Evolutionary conservation across 139 green algal species (phyloP), one percentile per base, ranked within the genome.

Genomic region (Tetratostichococcus sp.): DNA sequence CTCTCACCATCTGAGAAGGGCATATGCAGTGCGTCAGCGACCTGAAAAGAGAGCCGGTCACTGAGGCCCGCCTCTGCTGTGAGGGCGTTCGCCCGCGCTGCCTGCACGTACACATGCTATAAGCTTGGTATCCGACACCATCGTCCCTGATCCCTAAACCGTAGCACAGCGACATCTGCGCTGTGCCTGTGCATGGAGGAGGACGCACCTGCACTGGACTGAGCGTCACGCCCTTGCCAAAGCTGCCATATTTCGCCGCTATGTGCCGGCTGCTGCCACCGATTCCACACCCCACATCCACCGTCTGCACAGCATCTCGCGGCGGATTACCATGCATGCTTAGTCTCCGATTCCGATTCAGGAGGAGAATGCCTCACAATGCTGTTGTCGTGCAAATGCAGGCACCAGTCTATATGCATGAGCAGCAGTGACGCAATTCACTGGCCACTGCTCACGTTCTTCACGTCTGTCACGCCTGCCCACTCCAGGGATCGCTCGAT

Each of bases 221-320:
- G 0, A 99, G 88, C 3, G 95, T 98, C 82, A 99, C 94, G 67
- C 94, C 94, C 8, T 75, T 71, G 0, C 88, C 72, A 0, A 39
- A 80, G 75, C 82, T 88, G 31, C 84, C 86, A 71, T 78, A 90
- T 86, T 97, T 97, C 42, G 82, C 74, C 2, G 87, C 77, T 22
- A 99, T 88, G 86, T 98, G 83, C 1, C 95, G 80, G 69, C 87
- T 93, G 79, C 85, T 94, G 69, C 95, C 95, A 30, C 95, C 95
- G 22, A 99, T 93, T 77, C 95, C 95, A 79, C 95, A 99, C 0
- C 95, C 95, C 1, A 99, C 91, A 75, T 99, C 95, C 23, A 99
- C 88, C 83, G 97, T 91, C 80, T 89, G 74, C 73, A 32, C 5
- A 30, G 14, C 59, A 17, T 33, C 33, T 22, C 39, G 21, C 34